Percentiles rank a stretch among this genome's conserved stretches.
Evolutionary conservation across 2,329 filamentous ascomycete genomes (phyloP).

Genomic region (Malbranchea cinnamomea): DNA sequence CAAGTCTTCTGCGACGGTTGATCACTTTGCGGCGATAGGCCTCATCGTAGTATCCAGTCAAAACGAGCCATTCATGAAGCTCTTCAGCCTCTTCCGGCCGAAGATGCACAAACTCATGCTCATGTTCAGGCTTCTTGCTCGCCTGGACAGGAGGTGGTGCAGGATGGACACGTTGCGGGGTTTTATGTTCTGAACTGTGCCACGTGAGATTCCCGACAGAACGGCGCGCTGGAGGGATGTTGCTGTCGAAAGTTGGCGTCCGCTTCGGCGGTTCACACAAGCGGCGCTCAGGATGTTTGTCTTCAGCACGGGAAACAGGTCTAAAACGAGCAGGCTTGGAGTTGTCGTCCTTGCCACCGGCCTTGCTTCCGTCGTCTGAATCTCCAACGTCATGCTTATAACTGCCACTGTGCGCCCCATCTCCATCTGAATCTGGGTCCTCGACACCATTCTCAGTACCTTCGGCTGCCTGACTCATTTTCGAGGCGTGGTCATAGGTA

Average conservation of each 20-base stretch:
- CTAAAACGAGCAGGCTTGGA: too few species aligned
- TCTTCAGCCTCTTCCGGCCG: conserved; percentile 11
- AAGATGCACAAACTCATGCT: conserved; percentile 9
- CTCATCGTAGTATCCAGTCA: conserved; percentile 21
- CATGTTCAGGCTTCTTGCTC: conserved; percentile 2
- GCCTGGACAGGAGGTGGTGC: background rate
- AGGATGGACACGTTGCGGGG: background rate
- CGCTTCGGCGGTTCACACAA: conserved; percentile 7
- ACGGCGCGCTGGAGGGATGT: background rate
- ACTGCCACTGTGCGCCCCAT: background rate
- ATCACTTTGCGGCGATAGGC: conserved; percentile 17
- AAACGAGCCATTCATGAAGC: conserved; percentile 21
- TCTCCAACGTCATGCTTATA: background rate
- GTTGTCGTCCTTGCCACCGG: conserved; percentile 1
- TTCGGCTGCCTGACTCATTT: background rate
- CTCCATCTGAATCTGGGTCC: background rate
- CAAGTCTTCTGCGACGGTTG: conserved; percentile 12
- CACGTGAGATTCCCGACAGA: background rate
- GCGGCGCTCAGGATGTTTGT: conserved; percentile 10
- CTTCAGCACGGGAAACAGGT: conserved; percentile 8
- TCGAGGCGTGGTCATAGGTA: background rate
- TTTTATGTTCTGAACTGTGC: background rate
- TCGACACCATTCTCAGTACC: background rate
- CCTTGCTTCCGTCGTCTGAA: background rate
- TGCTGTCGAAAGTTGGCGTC: conserved; percentile 1